These are phyloP conservation scores for Cytospora leucostoma DNA, from an alignment of 2,329 filamentous ascomycete genomes.

Conservation along the genomic window DNA sequence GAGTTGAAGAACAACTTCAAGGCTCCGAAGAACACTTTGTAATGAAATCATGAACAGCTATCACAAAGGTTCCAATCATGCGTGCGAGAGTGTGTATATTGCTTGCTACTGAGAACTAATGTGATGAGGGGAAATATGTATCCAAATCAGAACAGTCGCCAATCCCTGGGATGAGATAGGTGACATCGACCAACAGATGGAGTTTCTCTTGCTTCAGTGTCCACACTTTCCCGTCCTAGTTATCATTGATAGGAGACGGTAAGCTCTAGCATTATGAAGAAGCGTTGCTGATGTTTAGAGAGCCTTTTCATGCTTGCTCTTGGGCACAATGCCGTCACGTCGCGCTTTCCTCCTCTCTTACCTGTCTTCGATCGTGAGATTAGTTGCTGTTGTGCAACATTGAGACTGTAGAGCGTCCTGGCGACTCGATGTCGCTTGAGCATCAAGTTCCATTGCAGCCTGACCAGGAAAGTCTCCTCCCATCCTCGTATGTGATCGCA, in stretches of 20 bases:
- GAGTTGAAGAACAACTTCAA: slow-evolving; percentile 86
- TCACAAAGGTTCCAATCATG: slow-evolving; percentile 8
- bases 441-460: not conserved
- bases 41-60: slow-evolving; percentile 30
- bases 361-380: not conserved
- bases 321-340: not conserved
- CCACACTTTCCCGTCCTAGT: slow-evolving; percentile 66
- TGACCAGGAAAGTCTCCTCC: not conserved
- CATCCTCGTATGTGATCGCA: not conserved
- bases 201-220: slow-evolving; percentile 67
- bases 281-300: slow-evolving; percentile 41
- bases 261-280: slow-evolving; percentile 68
- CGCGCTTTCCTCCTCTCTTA: not conserved
- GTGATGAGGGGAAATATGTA: slow-evolving; percentile 34
- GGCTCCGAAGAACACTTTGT: slow-evolving; percentile 27
- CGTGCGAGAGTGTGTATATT: not conserved
- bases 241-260: slow-evolving; percentile 50
- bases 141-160: slow-evolving; percentile 37
- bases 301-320: not conserved
- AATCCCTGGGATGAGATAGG: slow-evolving; percentile 36
- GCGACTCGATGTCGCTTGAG: slow-evolving; percentile 12
- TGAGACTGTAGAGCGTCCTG: not conserved
- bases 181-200: slow-evolving; percentile 38
- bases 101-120: not conserved
- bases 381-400: not conserved